These are phyloP conservation scores for Aureoboletus auriporus DNA, from an alignment of 768 basidiomycete species.

Conservation along the genomic window DNA sequence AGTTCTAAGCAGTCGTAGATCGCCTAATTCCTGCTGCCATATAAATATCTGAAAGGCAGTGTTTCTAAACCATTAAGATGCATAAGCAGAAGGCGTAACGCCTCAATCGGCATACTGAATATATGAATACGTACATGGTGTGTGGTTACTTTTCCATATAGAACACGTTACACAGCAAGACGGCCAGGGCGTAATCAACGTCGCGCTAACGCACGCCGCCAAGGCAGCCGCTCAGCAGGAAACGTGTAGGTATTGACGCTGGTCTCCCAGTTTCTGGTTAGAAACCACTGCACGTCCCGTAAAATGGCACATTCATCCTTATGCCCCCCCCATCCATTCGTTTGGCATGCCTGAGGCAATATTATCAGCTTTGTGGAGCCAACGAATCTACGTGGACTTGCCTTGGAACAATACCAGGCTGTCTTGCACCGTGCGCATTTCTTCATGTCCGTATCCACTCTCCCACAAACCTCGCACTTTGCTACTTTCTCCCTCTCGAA, in stretches of 20 bases:
- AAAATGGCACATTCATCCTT: slow-evolving; percentile 21
- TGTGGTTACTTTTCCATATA: neutral
- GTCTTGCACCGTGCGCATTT: slow-evolving; percentile 27
- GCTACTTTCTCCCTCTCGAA: slow-evolving; percentile 16
- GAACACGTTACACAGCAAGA: neutral
- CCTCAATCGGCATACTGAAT: neutral
- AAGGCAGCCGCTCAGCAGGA: slow-evolving; percentile 12
- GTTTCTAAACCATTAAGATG: neutral
- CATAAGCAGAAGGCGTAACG: neutral
- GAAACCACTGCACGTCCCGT: slow-evolving; percentile 29
- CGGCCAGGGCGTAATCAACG: slow-evolving; percentile 5
- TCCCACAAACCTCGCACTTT: slow-evolving; percentile 23
- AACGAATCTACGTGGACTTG: slow-evolving; percentile 1
- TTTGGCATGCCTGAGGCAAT: slow-evolving; percentile 20
- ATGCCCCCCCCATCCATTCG: slow-evolving; percentile 18
- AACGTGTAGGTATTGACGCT: slow-evolving; percentile 13
- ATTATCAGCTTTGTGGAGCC: slow-evolving; percentile 3
- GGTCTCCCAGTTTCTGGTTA: slow-evolving; percentile 25
- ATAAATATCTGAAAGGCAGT: neutral
- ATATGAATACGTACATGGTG: slow-evolving; percentile 1
- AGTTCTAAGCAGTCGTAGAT: slow-evolving; percentile 22
- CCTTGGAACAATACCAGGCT: slow-evolving; percentile 30
- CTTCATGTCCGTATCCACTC: slow-evolving; percentile 13
- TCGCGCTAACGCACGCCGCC: slow-evolving; percentile 9
- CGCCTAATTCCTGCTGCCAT: slow-evolving; percentile 5